Conservation (phyloP, 495 filamentous ascomycete genomes). For the Penicillium coprophilum region DNA sequence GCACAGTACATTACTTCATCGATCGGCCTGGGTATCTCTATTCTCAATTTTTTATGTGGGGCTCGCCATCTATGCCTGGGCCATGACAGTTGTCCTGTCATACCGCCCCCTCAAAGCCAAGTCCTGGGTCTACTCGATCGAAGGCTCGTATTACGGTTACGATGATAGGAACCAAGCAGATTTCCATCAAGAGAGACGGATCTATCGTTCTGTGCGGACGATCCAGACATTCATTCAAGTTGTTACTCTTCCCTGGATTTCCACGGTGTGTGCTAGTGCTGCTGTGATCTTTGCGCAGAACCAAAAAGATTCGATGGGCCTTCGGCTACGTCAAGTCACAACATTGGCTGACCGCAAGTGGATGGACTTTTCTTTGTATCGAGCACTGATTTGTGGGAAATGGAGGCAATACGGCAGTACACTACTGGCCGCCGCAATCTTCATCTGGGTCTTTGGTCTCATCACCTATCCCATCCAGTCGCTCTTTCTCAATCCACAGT, state of each 20-base stretch:
- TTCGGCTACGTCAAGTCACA: constrained; percentile 26
- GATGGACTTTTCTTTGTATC: constrained; percentile 16
- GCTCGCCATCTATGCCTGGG: not conserved
- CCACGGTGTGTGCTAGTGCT: constrained; percentile 26
- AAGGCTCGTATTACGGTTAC: not conserved
- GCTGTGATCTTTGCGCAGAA: constrained; percentile 27
- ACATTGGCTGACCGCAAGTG: constrained; percentile 25
- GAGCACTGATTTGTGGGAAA: not conserved
- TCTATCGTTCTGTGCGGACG: not conserved
- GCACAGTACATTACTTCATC: not conserved
- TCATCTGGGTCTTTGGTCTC: not conserved
- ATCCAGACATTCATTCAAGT: not conserved
- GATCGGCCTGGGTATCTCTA: not conserved
- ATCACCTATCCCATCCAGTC: not conserved
- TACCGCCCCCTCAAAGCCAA: not conserved
- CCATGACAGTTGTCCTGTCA: not conserved
- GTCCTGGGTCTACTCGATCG: not conserved
- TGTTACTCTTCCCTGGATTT: constrained; percentile 21
- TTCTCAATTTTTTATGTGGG: not conserved
- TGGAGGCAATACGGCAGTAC: not conserved
- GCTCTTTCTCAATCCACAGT: not conserved
- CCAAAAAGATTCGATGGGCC: constrained; percentile 16
- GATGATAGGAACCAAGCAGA: not conserved
- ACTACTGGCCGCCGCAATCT: not conserved
- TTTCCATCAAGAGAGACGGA: not conserved